Conservation (phyloP, 768 basidiomycete species). For the Suillus lakei region DNA sequence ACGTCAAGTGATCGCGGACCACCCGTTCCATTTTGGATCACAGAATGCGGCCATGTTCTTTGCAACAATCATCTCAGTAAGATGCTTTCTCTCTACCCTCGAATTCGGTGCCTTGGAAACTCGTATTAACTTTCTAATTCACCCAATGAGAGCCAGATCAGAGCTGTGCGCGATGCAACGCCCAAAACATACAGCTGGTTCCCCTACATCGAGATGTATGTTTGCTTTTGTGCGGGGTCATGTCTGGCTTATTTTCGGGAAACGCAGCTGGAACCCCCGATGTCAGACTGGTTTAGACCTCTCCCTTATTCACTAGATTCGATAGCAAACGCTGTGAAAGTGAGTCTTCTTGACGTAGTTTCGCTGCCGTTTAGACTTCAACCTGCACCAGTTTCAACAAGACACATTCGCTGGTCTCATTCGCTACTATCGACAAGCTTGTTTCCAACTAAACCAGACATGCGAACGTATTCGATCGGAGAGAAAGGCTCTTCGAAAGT, state of each 20-base stretch:
- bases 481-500: conserved; percentile 59
- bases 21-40: conserved; percentile 83
- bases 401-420: conserved; percentile 74
- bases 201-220: conserved; percentile 77
- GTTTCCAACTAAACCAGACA: conserved; percentile 47
- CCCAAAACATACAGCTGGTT: conserved; percentile 64
- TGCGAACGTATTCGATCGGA: conserved; percentile 43
- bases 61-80: conserved; percentile 87
- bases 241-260: conserved; percentile 8
- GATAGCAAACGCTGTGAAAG: conserved; percentile 71
- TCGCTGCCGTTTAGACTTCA: not conserved
- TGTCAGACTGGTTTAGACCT: conserved; percentile 82
- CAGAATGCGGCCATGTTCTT: conserved; percentile 85
- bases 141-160: conserved; percentile 63
- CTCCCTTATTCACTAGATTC: conserved; percentile 65
- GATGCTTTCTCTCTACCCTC: conserved; percentile 15
- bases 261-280: conserved; percentile 76
- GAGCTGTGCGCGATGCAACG: conserved; percentile 73
- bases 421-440: conserved; percentile 62
- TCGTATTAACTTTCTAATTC: conserved; percentile 6
- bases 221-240: not conserved
- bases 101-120: conserved; percentile 18
- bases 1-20: conserved; percentile 53
- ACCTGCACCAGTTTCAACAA: conserved; percentile 70
- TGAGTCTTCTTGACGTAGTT: conserved; percentile 28